Percentiles rank a stretch among this genome's conserved stretches.
These are phyloP conservation scores for Pelagomonas calceolata DNA, from an alignment of 108 stramenopile genomes.

Conservation along the genomic window DNA sequence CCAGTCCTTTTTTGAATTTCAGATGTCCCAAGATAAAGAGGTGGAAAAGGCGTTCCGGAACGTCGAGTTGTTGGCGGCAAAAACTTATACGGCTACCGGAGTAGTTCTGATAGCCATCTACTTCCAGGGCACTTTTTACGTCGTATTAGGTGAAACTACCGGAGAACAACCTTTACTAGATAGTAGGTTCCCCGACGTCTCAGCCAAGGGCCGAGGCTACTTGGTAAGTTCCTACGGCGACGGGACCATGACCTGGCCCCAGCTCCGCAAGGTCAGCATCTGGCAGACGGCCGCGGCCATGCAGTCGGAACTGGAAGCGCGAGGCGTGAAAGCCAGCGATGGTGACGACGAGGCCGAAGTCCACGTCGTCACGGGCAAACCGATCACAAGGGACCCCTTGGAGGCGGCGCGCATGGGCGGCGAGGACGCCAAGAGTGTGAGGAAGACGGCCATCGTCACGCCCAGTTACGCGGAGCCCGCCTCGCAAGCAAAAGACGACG, in stretches of 20 bases:
- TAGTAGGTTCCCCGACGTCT: conserved; percentile 54
- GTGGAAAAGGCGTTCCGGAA: conserved; percentile 21
- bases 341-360: too few relatives aligned
- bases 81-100: conserved; percentile 50
- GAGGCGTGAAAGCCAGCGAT: conserved; percentile 22
- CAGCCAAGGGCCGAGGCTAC: conserved; percentile 37
- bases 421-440: too few relatives aligned
- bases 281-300: conserved; percentile 44
- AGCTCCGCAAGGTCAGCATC: conserved; percentile 43
- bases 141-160: conserved; percentile 30
- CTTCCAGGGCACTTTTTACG: conserved; percentile 41
- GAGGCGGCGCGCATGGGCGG: too few relatives aligned
- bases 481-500: too few relatives aligned
- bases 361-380: too few relatives aligned
- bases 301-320: conserved; percentile 29
- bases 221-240: conserved; percentile 30
- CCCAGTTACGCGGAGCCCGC: too few relatives aligned
- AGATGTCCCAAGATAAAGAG: conserved; percentile 10
- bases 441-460: too few relatives aligned
- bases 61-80: conserved; percentile 40
- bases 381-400: too few relatives aligned
- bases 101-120: conserved; percentile 52
- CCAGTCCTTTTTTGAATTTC: conserved; percentile 56
- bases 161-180: conserved; percentile 54
- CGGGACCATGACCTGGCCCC: conserved; percentile 37